phyloP scores from a whole-genome alignment of 2,329 filamentous ascomycete species.

The Aureobasidium sp. region DNA sequence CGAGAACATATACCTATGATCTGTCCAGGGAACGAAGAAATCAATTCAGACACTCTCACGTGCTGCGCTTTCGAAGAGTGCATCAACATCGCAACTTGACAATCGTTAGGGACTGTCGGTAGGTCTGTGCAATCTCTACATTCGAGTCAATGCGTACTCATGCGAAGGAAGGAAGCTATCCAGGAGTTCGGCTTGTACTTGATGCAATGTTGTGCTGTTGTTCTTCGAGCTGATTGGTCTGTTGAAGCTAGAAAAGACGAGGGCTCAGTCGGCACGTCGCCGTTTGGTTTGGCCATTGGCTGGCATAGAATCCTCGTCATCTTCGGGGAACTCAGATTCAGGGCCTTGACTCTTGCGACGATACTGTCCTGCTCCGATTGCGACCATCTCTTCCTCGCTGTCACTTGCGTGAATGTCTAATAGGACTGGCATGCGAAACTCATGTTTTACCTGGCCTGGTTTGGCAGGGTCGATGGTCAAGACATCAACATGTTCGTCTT shows the following conservation, averaged over 20 bases:
- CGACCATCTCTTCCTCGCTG: constrained; percentile 87
- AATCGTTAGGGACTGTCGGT: neutral
- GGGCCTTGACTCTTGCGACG: constrained; percentile 85
- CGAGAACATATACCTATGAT: neutral
- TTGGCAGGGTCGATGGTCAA: constrained; percentile 77
- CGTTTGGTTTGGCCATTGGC: constrained; percentile 23
- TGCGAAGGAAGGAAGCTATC: neutral
- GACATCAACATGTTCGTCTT: constrained; percentile 95
- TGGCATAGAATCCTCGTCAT: constrained; percentile 41
- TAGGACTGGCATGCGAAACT: constrained; percentile 92
- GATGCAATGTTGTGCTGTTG: neutral
- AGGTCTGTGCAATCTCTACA: too few relatives aligned
- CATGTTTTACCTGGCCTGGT: constrained; percentile 42
- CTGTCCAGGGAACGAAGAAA: neutral
- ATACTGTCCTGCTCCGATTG: constrained; percentile 81
- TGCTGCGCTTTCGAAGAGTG: neutral
- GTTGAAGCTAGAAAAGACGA: neutral
- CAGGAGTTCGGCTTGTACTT: neutral
- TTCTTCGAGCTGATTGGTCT: neutral
- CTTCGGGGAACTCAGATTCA: constrained; percentile 71
- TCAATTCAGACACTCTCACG: neutral
- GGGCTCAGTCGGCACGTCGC: constrained; percentile 21
- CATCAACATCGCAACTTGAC: neutral
- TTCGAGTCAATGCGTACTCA: neutral
- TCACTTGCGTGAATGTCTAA: constrained; percentile 94